Percentiles rank a stretch among this genome's conserved stretches.
phyloP scores from a whole-genome alignment of 176 grass and related monocot species.

The Urochloa ruziziensis region DNA sequence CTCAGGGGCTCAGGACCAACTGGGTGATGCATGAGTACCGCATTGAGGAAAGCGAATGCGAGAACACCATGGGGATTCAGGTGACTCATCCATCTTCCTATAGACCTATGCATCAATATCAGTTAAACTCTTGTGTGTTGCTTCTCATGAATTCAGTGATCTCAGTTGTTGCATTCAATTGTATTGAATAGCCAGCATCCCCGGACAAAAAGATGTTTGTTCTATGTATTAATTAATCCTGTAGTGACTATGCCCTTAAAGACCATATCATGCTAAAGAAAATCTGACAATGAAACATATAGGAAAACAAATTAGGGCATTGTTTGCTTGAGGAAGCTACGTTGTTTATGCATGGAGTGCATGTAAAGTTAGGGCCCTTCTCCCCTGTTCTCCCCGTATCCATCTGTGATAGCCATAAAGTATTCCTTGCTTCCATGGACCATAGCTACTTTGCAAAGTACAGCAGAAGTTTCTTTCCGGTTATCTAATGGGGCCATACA shows the following conservation, averaged over 20 bases:
- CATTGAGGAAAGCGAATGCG: conserved; percentile 89
- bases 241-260: not conserved
- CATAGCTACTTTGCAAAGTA: conserved; percentile 62
- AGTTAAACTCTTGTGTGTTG: conserved; percentile 1
- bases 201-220: not conserved
- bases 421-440: conserved; percentile 83
- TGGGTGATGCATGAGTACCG: conserved; percentile 99
- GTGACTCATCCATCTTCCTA: conserved; percentile 40
- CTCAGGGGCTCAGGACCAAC: conserved; percentile 74
- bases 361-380: conserved; percentile 70
- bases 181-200: not conserved
- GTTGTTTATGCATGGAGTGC: conserved; percentile 93
- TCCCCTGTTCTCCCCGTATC: conserved; percentile 37
- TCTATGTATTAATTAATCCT: conserved; percentile 2
- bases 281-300: not conserved
- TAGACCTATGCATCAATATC: not conserved
- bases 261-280: not conserved
- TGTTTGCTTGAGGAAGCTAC: conserved; percentile 30
- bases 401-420: conserved; percentile 37
- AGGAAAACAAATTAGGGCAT: conserved; percentile 33
- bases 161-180: conserved; percentile 12
- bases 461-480: conserved; percentile 38
- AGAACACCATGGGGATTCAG: conserved; percentile 91
- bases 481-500: conserved; percentile 52
- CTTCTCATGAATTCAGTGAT: conserved; percentile 8